phyloP scores from a whole-genome alignment of 192 early-diverging fungal genomes.

The Jimgerdemannia lactiflua region DNA sequence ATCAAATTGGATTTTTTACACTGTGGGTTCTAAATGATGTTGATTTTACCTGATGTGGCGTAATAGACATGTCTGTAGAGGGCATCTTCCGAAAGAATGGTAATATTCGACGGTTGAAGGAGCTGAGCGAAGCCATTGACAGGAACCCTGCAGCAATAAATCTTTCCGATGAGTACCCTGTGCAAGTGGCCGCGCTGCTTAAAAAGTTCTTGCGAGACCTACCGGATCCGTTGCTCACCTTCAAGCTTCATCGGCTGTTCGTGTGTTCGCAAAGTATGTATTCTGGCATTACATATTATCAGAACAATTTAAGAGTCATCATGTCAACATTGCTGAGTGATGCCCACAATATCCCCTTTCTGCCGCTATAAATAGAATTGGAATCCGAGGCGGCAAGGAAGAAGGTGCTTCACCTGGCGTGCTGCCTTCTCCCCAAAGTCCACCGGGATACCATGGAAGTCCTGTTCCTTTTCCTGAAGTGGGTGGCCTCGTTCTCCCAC shows the following conservation, averaged over 20 bases:
- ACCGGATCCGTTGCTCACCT: slow-evolving; percentile 93
- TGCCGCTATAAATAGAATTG: slow-evolving; percentile 33
- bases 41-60: slow-evolving; percentile 20
- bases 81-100: slow-evolving; percentile 99
- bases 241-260: slow-evolving; percentile 84
- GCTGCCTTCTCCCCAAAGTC: slow-evolving; percentile 81
- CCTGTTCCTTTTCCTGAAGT: slow-evolving; percentile 81
- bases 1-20: neutral
- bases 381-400: slow-evolving; percentile 48
- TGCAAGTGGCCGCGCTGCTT: slow-evolving; percentile 92
- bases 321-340: neutral
- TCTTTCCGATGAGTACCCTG: slow-evolving; percentile 68
- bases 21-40: neutral
- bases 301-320: neutral
- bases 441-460: slow-evolving; percentile 94
- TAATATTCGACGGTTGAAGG: slow-evolving; percentile 89
- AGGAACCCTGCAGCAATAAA: slow-evolving; percentile 71
- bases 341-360: neutral
- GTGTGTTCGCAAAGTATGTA: slow-evolving; percentile 57
- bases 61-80: slow-evolving; percentile 72
- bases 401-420: slow-evolving; percentile 75
- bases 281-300: slow-evolving; percentile 22
- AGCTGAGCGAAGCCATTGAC: slow-evolving; percentile 82
- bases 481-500: slow-evolving; percentile 79
- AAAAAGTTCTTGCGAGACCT: slow-evolving; percentile 97